phyloP scores from a whole-genome alignment of 495 filamentous ascomycete species.

The Aspergillus leporis region DNA sequence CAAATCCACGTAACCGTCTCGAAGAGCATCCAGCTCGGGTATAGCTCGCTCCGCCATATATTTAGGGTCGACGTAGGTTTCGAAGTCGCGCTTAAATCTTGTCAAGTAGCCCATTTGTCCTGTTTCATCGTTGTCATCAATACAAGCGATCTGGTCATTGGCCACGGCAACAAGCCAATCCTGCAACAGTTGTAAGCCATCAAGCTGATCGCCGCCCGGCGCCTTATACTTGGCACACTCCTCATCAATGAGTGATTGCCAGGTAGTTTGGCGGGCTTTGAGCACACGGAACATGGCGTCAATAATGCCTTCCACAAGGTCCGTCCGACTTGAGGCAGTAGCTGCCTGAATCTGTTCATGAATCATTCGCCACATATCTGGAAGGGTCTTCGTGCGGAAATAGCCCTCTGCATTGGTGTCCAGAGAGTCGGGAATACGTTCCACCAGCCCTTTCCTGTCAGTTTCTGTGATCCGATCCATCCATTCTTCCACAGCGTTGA shows the following conservation, averaged over 20 bases:
- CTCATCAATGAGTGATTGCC: constrained; percentile 86
- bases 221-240: constrained; percentile 71
- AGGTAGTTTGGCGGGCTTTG: constrained; percentile 73
- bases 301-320: constrained; percentile 89
- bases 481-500: constrained; percentile 95
- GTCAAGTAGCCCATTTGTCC: constrained; percentile 74
- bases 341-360: constrained; percentile 85
- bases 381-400: constrained; percentile 85
- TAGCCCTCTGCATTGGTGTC: constrained; percentile 83
- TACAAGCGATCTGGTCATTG: constrained; percentile 97
- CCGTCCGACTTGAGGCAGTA: constrained; percentile 73
- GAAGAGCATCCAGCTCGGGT: constrained; percentile 70
- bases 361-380: constrained; percentile 97
- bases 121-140: constrained; percentile 77
- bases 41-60: constrained; percentile 72
- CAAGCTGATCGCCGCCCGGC: constrained; percentile 59
- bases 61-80: constrained; percentile 72
- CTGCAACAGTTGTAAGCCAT: constrained; percentile 78
- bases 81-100: constrained; percentile 76
- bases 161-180: constrained; percentile 96
- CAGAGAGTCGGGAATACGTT: constrained; percentile 73
- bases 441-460: constrained; percentile 76
- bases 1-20: constrained; percentile 90
- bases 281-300: constrained; percentile 91
- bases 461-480: constrained; percentile 84